Evolutionary conservation across 768 basidiomycete species (phyloP).

Genomic region (Naganishia randhawae): DNA sequence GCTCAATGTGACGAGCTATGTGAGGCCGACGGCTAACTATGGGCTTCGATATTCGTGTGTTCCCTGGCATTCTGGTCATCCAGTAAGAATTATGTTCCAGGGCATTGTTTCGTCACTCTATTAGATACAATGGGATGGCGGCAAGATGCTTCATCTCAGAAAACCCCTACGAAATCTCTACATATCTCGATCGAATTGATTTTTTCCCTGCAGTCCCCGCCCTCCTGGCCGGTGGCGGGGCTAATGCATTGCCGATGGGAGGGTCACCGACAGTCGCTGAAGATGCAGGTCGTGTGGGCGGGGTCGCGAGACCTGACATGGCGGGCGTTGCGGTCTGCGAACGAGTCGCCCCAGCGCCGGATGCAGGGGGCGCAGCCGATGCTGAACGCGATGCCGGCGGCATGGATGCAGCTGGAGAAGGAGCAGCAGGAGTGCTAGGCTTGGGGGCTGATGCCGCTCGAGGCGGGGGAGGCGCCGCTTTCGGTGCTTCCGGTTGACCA

Average conservation of each 20-base stretch:
- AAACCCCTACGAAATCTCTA: constrained; percentile 74
- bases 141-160: too few species aligned
- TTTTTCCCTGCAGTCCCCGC: constrained; percentile 63
- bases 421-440: constrained; percentile 17
- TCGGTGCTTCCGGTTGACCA: constrained; percentile 57
- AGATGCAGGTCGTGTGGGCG: constrained; percentile 54
- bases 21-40: too few species aligned
- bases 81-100: neutral
- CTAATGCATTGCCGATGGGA: constrained; percentile 53
- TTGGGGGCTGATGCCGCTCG: constrained; percentile 73
- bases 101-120: neutral
- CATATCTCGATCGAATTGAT: constrained; percentile 75
- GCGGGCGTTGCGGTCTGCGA: constrained; percentile 22
- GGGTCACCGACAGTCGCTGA: constrained; percentile 34
- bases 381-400: constrained; percentile 31
- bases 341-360: constrained; percentile 26
- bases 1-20: too few species aligned
- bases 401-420: constrained; percentile 27
- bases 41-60: too few species aligned
- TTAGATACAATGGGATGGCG: neutral
- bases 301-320: constrained; percentile 35
- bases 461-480: constrained; percentile 71
- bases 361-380: constrained; percentile 16
- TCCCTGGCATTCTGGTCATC: too few species aligned
- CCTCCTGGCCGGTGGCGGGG: constrained; percentile 54